Evolutionary conservation across 2,329 filamentous ascomycete species (phyloP).

Genomic region (Ophiostoma sp.): DNA sequence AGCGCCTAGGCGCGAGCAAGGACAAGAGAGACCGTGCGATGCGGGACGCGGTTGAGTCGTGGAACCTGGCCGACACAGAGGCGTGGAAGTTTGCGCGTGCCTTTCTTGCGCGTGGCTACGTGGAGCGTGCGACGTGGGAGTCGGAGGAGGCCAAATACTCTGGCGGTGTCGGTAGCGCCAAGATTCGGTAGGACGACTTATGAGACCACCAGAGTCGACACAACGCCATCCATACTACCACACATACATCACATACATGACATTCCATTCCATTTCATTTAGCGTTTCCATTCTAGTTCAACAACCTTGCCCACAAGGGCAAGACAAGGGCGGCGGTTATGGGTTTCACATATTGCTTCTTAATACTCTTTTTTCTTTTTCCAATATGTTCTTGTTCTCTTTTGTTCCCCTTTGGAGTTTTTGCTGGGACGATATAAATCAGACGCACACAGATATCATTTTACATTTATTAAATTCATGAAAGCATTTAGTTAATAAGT

Average conservation of each 20-base stretch:
- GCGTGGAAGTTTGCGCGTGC: conserved; percentile 70
- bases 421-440: conserved; percentile 8
- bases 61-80: conserved; percentile 69
- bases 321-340: neutral
- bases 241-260: neutral
- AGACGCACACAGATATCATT: neutral
- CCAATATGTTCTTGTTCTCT: neutral
- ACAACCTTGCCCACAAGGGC: neutral
- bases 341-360: conserved; percentile 15
- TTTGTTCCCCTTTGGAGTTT: conserved; percentile 10
- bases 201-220: neutral
- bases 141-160: conserved; percentile 61
- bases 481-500: neutral
- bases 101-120: conserved; percentile 55
- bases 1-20: conserved; percentile 43
- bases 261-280: neutral
- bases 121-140: conserved; percentile 65
- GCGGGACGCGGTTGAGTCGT: conserved; percentile 56
- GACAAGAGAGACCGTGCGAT: conserved; percentile 42
- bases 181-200: conserved; percentile 10
- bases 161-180: conserved; percentile 51
- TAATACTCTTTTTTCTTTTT: neutral
- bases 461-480: neutral
- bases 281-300: conserved; percentile 7
- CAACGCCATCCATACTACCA: neutral